A percentile compares a stretch with the other conserved stretches of the same genome.
Conservation (phyloP, 495 filamentous ascomycete genomes). For the Corynascus novoguineensis region DNA sequence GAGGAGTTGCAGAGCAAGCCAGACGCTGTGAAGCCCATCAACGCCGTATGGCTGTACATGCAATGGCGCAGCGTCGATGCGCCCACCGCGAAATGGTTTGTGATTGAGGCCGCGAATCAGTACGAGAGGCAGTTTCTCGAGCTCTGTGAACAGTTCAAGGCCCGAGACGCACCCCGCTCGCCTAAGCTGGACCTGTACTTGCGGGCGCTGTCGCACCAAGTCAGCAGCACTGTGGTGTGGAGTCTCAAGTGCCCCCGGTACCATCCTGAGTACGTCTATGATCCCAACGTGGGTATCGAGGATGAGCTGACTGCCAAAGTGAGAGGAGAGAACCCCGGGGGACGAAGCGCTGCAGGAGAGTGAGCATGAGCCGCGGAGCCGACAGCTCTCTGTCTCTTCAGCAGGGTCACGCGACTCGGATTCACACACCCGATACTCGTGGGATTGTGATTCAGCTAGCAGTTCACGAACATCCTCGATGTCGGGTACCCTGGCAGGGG, state of each 20-base stretch:
- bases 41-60: slow-evolving; percentile 4
- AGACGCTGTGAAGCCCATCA: neutral
- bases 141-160: neutral
- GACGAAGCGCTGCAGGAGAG: neutral
- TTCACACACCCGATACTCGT: too few relatives aligned
- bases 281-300: neutral
- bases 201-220: neutral
- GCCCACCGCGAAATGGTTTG: neutral
- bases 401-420: neutral
- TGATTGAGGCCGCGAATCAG: neutral
- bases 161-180: neutral
- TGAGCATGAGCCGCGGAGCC: too few relatives aligned
- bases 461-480: too few relatives aligned
- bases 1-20: neutral
- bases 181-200: neutral
- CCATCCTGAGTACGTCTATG: neutral
- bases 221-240: neutral
- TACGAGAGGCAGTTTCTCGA: neutral
- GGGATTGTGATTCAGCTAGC: too few relatives aligned
- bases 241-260: neutral
- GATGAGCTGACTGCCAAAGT: neutral
- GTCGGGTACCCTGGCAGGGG: too few relatives aligned
- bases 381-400: too few relatives aligned
- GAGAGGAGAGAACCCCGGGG: neutral
- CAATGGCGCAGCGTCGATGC: neutral